Base-by-base conservation (phyloP, 2,329 filamentous ascomycete species). In the Aspergillus spinulosporus region DNA sequence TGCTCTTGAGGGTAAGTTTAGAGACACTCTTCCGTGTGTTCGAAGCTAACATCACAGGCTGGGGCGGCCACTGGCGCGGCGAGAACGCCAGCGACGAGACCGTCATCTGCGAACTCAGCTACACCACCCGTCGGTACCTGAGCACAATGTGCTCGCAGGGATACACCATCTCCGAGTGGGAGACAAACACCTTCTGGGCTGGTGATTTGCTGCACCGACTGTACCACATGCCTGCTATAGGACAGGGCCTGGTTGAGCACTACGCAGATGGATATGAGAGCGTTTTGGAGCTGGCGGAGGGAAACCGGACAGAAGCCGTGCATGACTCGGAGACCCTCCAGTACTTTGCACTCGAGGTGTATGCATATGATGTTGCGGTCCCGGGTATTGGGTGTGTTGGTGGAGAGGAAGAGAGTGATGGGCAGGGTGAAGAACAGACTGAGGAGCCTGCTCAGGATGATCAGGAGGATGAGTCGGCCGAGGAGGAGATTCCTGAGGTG, bases 51-150 rank as follows among this genome's bases (percentile, higher is more conserved):
- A 28, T 39, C 8, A 49, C 40, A 88, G 85, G 76, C 50, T 89
- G 82, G 81, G 87, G 78, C 45, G 87, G 87, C 34, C 86, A 89
- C 75, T 88, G 82, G 82, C 83, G 87, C 53, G 86, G 86, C 43
- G 66, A 70, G 28, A 89, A 89, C 59, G 86, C 80, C 2, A 84
- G 85, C 2, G 72, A 78, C 1, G 86, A 89, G 71, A 89, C 86
- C 2, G 87, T 89, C 61, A 88, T 89, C 70, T 89, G 87, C 72
- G 78, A 80, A 4, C 75, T 82, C 1, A 88, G 85, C 1, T 89
- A 84, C 70, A 66, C 74, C 37, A 78, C 78, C 47, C 83, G 86
- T 49, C 80, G 78, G 36, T 80, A 78, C 15, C 80, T 89, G 5
- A 76, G 80, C 49, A 78, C 80, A 31, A 76, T 89, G 65, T 89